Conservation (phyloP, 108 stramenopile species). For the Seminavis robusta region DNA sequence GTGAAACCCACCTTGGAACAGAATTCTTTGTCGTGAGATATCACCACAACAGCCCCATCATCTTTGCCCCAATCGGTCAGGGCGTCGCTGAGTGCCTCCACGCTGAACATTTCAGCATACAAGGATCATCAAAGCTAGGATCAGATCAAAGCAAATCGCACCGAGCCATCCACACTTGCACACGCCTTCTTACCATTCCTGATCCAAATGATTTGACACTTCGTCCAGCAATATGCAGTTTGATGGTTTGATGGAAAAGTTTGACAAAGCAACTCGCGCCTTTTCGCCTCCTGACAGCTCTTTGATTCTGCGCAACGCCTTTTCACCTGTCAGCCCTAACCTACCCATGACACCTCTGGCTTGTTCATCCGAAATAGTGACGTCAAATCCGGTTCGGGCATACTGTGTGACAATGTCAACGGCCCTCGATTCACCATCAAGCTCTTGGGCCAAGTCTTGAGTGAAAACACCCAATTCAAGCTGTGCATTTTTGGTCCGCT, state of each 20-base stretch:
- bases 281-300: conserved; percentile 81
- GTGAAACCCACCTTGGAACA: conserved; percentile 86
- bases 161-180: not conserved
- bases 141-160: not conserved
- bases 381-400: conserved; percentile 57
- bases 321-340: conserved; percentile 78
- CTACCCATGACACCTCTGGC: conserved; percentile 76
- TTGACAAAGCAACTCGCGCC: conserved; percentile 76
- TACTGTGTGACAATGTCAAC: conserved; percentile 77
- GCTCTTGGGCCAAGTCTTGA: conserved; percentile 90
- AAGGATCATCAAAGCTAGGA: too few species aligned
- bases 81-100: conserved; percentile 77
- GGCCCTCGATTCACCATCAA: conserved; percentile 63
- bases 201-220: conserved; percentile 55
- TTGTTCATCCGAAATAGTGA: conserved; percentile 70
- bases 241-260: conserved; percentile 82
- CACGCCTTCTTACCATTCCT: conserved; percentile 31
- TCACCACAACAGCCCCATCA: conserved; percentile 82
- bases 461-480: conserved; percentile 70
- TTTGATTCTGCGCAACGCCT: conserved; percentile 53
- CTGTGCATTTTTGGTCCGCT: conserved; percentile 62
- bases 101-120: too few species aligned
- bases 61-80: conserved; percentile 72
- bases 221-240: conserved; percentile 77
- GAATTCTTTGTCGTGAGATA: conserved; percentile 90